Conservation (phyloP, 2,329 filamentous ascomycete species). For the Hortaea sp. region DNA sequence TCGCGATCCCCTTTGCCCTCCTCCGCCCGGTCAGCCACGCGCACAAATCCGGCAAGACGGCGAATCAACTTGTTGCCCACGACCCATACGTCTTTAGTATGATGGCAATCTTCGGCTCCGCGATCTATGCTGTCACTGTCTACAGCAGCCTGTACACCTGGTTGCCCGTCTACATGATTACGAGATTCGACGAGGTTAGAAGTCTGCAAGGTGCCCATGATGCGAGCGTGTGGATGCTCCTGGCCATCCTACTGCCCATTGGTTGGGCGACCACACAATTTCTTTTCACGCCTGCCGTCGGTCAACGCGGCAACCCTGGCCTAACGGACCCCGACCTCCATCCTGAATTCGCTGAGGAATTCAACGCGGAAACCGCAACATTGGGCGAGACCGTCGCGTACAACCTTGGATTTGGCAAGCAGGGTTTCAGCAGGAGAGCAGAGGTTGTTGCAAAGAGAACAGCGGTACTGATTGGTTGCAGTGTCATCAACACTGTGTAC, state of each 20-base stretch:
- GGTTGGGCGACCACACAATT: constrained; percentile 66
- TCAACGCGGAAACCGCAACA: constrained; percentile 55
- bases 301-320: constrained; percentile 25
- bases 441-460: constrained; percentile 48
- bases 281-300: constrained; percentile 61
- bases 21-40: constrained; percentile 57
- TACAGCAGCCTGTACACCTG: constrained; percentile 61
- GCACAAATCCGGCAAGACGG: constrained; percentile 43
- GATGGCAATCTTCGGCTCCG: constrained; percentile 57
- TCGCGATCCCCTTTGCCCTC: constrained; percentile 63
- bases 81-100: constrained; percentile 54
- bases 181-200: constrained; percentile 63
- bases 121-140: constrained; percentile 65
- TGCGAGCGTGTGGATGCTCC: constrained; percentile 37
- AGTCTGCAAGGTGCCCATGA: constrained; percentile 59
- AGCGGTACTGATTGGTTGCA: constrained; percentile 34
- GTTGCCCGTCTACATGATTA: constrained; percentile 61
- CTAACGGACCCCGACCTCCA: constrained; percentile 12
- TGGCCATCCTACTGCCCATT: constrained; percentile 45
- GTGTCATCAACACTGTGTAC: constrained; percentile 48
- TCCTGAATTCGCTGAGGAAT: constrained; percentile 38
- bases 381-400: constrained; percentile 60
- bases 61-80: constrained; percentile 40
- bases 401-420: constrained; percentile 49
- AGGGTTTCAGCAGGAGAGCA: constrained; percentile 61